Evolutionary conservation across 2,329 filamentous ascomycete genomes (phyloP).

Genomic region (Westerdykella aurantiaca): DNA sequence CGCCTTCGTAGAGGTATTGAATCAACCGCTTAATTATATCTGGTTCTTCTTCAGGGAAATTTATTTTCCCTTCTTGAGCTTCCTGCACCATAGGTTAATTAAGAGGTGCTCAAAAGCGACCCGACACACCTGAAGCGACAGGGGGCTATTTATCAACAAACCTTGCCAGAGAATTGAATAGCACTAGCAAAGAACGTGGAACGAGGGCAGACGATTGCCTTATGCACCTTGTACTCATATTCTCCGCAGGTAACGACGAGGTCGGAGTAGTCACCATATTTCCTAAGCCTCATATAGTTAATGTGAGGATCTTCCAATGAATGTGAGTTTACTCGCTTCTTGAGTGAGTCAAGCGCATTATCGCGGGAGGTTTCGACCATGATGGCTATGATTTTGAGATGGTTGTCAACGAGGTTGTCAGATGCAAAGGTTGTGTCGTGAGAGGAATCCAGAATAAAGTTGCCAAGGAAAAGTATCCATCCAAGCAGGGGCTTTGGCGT

Average conservation of each 20-base stretch:
- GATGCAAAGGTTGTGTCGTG: too few relatives aligned
- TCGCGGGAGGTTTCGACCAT: too few relatives aligned
- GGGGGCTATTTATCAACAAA: neutral
- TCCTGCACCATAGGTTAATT: conserved; percentile 3
- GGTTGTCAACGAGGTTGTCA: too few relatives aligned
- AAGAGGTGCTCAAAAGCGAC: neutral
- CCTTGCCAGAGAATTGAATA: conserved; percentile 5
- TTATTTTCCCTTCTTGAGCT: conserved; percentile 4
- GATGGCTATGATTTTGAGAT: too few relatives aligned
- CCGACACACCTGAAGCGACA: neutral
- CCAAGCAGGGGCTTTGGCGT: too few relatives aligned
- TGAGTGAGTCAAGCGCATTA: too few relatives aligned
- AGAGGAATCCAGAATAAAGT: too few relatives aligned
- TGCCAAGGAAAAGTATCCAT: too few relatives aligned
- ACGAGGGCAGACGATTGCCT: conserved; percentile 10
- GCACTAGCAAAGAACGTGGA: conserved; percentile 9
- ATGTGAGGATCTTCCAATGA: too few relatives aligned
- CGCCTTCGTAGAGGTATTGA: conserved; percentile 15
- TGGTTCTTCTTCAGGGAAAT: conserved; percentile 9
- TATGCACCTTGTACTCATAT: conserved; percentile 15
- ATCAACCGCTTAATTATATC: conserved; percentile 8
- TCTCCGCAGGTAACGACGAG: conserved; percentile 10
- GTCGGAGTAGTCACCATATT: conserved; percentile 11
- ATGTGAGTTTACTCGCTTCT: too few relatives aligned
- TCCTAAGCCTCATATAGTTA: neutral